Percentiles rank a stretch among this genome's conserved stretches.
Evolutionary conservation across 225 moss, liverwort and hornwort species (phyloP).

Genomic region (Marchantia paleacea): DNA sequence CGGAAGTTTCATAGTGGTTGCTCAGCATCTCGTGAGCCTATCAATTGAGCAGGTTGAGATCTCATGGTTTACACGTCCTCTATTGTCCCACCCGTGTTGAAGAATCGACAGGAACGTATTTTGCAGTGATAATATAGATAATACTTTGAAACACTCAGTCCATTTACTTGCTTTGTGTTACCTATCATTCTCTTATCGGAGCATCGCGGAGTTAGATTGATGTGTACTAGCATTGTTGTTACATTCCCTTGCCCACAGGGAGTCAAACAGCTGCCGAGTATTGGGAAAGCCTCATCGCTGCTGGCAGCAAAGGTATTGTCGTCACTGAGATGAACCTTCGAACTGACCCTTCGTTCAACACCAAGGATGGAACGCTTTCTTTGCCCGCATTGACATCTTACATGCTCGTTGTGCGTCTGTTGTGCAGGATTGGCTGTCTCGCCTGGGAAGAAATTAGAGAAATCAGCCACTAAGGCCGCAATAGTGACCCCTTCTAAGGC

Average conservation of each 20-base stretch:
- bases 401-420: too few relatives aligned
- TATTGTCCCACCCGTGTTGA: too few relatives aligned
- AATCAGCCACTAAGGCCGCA: slow-evolving; percentile 16
- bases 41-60: too few relatives aligned
- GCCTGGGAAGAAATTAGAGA: slow-evolving; percentile 35
- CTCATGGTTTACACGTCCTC: too few relatives aligned
- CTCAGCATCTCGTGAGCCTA: too few relatives aligned
- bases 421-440: slow-evolving; percentile 28
- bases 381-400: not conserved
- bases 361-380: not conserved
- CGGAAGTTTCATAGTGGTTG: too few relatives aligned
- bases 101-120: too few relatives aligned
- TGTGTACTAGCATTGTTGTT: not conserved
- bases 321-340: not conserved
- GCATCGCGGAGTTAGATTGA: not conserved
- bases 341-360: not conserved
- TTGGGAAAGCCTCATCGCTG: slow-evolving; percentile 48
- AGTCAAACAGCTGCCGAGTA: slow-evolving; percentile 34
- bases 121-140: too few relatives aligned
- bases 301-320: slow-evolving; percentile 36
- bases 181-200: not conserved
- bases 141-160: too few relatives aligned
- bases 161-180: too few relatives aligned
- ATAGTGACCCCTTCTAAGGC: not conserved
- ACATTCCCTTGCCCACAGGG: slow-evolving; percentile 26